A percentile compares a stretch with the other conserved stretches of the same genome.
phyloP scores from a whole-genome alignment of 805 yeast species.

The Saturnispora sekii region DNA sequence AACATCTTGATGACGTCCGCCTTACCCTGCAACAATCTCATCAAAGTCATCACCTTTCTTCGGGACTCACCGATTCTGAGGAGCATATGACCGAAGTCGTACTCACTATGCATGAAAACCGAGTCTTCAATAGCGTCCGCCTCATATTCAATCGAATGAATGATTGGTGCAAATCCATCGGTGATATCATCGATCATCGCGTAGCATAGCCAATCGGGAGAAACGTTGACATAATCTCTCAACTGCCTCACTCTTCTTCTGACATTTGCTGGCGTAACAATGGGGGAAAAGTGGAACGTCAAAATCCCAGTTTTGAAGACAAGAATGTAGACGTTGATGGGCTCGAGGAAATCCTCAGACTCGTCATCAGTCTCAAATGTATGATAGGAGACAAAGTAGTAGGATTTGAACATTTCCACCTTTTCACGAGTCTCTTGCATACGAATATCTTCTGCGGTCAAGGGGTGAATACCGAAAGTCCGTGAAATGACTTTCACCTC shows the following conservation, averaged over 20 bases:
- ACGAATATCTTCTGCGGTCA: slow-evolving; percentile 94
- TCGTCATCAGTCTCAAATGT: slow-evolving; percentile 83
- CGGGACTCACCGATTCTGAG: slow-evolving; percentile 81
- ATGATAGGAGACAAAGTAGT: slow-evolving; percentile 94
- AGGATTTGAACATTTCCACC: slow-evolving; percentile 81
- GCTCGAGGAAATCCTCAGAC: slow-evolving; percentile 75
- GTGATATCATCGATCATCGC: slow-evolving; percentile 78
- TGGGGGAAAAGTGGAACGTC: slow-evolving; percentile 62
- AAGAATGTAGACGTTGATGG: slow-evolving; percentile 65
- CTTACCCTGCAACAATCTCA: slow-evolving; percentile 83
- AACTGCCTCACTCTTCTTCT: slow-evolving; percentile 75
- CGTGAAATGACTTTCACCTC: slow-evolving; percentile 90
- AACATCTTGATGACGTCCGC: slow-evolving; percentile 96
- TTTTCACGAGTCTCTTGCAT: slow-evolving; percentile 97
- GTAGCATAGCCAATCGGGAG: slow-evolving; percentile 76
- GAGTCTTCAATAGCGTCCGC: slow-evolving; percentile 80
- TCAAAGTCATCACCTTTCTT: slow-evolving; percentile 82
- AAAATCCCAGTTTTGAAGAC: slow-evolving; percentile 60
- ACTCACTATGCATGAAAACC: slow-evolving; percentile 69
- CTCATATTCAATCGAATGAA: slow-evolving; percentile 66
- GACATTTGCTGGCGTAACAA: slow-evolving; percentile 62
- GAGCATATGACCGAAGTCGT: slow-evolving; percentile 69
- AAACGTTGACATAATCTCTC: slow-evolving; percentile 67
- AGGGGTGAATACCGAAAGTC: slow-evolving; percentile 94
- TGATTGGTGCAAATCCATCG: slow-evolving; percentile 76